Conservation (phyloP, 768 basidiomycete genomes). For the Sistotremastrum niveocremeum region DNA sequence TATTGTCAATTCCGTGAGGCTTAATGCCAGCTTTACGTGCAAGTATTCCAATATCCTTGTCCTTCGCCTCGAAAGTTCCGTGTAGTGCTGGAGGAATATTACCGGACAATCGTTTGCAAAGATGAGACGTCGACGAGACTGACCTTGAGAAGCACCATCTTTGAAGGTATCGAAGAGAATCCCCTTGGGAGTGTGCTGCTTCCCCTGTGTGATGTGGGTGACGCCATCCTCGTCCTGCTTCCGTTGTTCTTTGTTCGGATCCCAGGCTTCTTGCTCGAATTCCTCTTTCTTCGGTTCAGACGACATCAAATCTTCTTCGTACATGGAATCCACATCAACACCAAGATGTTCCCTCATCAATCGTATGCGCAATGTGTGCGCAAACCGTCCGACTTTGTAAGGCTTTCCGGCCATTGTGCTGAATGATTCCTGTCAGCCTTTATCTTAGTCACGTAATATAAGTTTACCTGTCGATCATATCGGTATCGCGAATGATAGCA, state of each 20-base stretch:
- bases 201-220: constrained; percentile 19
- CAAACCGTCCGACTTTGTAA: constrained; percentile 93
- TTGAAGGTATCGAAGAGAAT: constrained; percentile 21
- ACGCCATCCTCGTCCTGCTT: constrained; percentile 29
- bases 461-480: constrained; percentile 82
- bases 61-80: constrained; percentile 24
- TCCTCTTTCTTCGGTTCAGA: constrained; percentile 35
- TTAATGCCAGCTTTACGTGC: constrained; percentile 32
- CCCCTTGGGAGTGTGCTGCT: constrained; percentile 13
- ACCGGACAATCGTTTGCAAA: neutral
- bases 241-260: constrained; percentile 59
- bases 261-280: constrained; percentile 50
- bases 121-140: constrained; percentile 1
- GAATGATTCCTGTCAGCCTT: neutral
- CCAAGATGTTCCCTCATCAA: constrained; percentile 97
- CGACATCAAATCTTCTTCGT: constrained; percentile 57
- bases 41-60: constrained; percentile 21
- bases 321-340: constrained; percentile 80
- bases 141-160: constrained; percentile 40
- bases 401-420: constrained; percentile 91
- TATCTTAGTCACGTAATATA: neutral
- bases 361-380: constrained; percentile 83
- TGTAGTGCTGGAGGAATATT: constrained; percentile 26
- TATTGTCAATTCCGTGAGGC: constrained; percentile 24
- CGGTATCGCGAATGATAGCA: constrained; percentile 87